Evolutionary conservation across 2,329 filamentous ascomycete species (phyloP).

Genomic region (Periconia sp.): DNA sequence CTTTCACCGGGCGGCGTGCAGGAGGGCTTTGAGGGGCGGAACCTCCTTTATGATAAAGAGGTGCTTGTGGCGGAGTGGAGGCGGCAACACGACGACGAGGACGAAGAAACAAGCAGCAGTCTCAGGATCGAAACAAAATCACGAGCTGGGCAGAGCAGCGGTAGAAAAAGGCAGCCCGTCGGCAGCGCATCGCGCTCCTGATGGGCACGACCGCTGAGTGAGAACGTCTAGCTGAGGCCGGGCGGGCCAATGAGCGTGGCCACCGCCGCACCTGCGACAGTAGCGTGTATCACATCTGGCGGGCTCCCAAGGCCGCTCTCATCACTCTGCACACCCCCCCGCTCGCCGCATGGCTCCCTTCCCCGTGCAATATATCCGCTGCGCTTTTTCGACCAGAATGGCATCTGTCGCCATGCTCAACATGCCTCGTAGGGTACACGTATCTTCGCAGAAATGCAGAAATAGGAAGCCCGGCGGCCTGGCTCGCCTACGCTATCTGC

Average conservation of each 20-base stretch:
- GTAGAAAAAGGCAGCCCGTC: constrained; percentile 14
- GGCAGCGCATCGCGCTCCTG: too few relatives aligned
- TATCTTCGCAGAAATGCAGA: too few relatives aligned
- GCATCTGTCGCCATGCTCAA: too few relatives aligned
- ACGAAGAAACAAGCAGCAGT: constrained; percentile 23
- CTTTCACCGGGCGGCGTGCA: constrained; percentile 9
- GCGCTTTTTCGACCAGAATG: too few relatives aligned
- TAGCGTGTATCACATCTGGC: too few relatives aligned
- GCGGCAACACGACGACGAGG: constrained; percentile 6
- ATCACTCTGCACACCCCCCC: too few relatives aligned
- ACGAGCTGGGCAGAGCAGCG: constrained; percentile 8
- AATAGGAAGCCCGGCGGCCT: too few relatives aligned
- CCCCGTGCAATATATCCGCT: too few relatives aligned
- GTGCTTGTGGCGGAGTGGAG: neutral
- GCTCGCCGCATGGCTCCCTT: too few relatives aligned
- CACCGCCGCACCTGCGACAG: neutral
- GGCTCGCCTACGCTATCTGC: too few relatives aligned
- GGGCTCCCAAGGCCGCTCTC: too few relatives aligned
- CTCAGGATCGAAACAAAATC: constrained; percentile 27
- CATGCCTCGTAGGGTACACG: too few relatives aligned
- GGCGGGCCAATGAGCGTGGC: neutral
- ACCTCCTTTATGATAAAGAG: constrained; percentile 12
- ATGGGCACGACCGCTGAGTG: neutral
- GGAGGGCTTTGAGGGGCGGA: neutral
- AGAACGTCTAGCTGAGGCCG: neutral